Percentiles rank a stretch among this genome's conserved stretches.
Evolutionary conservation across 495 filamentous ascomycete species (phyloP).

Genomic region (Daldinia decipiens): DNA sequence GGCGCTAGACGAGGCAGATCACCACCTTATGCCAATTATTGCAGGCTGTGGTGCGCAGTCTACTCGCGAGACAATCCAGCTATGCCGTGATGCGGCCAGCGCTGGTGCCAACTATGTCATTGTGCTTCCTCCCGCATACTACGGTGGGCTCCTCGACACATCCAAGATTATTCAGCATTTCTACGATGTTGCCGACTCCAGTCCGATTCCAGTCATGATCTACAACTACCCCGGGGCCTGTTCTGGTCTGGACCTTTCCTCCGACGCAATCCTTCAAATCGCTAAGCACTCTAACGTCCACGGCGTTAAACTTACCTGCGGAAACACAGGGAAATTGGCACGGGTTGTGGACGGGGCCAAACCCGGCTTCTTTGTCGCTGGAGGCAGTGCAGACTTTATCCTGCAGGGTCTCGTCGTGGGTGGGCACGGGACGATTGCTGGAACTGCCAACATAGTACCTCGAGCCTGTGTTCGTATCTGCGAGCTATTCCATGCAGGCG

Average conservation of each 20-base stretch:
- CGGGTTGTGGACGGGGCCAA: constrained; percentile 71
- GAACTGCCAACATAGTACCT: constrained; percentile 81
- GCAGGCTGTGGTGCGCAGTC: constrained; percentile 87
- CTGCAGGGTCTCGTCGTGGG: constrained; percentile 79
- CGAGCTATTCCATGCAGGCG: constrained; percentile 74
- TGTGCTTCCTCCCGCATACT: constrained; percentile 88
- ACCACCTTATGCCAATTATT: constrained; percentile 75
- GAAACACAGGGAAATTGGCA: constrained; percentile 87
- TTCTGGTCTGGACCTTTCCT: constrained; percentile 84
- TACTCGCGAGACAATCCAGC: constrained; percentile 83
- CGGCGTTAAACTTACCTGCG: constrained; percentile 88
- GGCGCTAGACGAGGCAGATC: constrained; percentile 73
- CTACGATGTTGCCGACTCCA: constrained; percentile 72
- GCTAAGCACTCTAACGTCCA: constrained; percentile 79
- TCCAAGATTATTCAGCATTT: constrained; percentile 77
- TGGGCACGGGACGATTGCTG: constrained; percentile 81
- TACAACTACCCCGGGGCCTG: constrained; percentile 91
- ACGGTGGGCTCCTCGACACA: constrained; percentile 75
- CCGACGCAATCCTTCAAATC: constrained; percentile 78
- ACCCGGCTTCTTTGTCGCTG: constrained; percentile 76
- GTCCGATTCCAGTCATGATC: constrained; percentile 77
- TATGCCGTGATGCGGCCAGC: constrained; percentile 78
- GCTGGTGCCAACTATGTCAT: constrained; percentile 87
- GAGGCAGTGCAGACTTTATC: constrained; percentile 87
- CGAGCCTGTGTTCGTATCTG: constrained; percentile 78